phyloP scores from a whole-genome alignment of 2,329 filamentous ascomycete genomes.

The Fusarium sp. region DNA sequence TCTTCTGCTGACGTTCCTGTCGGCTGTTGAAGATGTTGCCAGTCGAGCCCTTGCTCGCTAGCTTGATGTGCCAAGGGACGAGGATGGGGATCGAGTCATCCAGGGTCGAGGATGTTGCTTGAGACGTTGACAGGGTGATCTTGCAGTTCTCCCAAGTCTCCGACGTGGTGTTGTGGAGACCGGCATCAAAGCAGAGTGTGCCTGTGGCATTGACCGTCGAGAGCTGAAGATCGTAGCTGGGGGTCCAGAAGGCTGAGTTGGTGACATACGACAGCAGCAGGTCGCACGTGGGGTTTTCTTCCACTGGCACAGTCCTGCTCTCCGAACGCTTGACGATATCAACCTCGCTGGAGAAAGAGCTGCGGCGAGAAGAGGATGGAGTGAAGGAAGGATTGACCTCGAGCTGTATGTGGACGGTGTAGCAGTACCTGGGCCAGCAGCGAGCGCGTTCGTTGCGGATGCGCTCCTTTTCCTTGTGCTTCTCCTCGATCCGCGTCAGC shows the following conservation, averaged over 20 bases:
- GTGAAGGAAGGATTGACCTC: conserved; percentile 56
- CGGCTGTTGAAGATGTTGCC: conserved; percentile 52
- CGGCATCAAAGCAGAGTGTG: conserved; percentile 70
- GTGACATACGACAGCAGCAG: conserved; percentile 72
- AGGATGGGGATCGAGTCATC: conserved; percentile 67
- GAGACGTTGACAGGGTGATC: conserved; percentile 72
- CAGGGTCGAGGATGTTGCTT: conserved; percentile 68
- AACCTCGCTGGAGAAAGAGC: conserved; percentile 65
- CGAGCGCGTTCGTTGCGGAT: conserved; percentile 56
- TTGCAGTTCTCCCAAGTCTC: conserved; percentile 73
- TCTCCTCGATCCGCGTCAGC: conserved; percentile 51
- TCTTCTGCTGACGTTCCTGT: conserved; percentile 53
- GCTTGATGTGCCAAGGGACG: conserved; percentile 67
- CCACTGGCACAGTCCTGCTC: conserved; percentile 40
- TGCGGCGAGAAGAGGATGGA: conserved; percentile 60
- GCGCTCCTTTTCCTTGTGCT: conserved; percentile 56
- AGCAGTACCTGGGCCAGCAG: conserved; percentile 65
- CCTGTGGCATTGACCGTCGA: conserved; percentile 66
- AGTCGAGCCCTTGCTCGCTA: conserved; percentile 50
- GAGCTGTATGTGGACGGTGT: conserved; percentile 63
- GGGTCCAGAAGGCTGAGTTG: conserved; percentile 67
- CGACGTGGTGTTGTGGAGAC: conserved; percentile 70
- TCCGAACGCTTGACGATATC: conserved; percentile 58
- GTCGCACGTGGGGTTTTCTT: conserved; percentile 50
- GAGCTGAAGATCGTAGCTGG: conserved; percentile 72